Evolutionary conservation across 2,329 filamentous ascomycete species (phyloP).

Genomic region (Bipolaris oryzae): DNA sequence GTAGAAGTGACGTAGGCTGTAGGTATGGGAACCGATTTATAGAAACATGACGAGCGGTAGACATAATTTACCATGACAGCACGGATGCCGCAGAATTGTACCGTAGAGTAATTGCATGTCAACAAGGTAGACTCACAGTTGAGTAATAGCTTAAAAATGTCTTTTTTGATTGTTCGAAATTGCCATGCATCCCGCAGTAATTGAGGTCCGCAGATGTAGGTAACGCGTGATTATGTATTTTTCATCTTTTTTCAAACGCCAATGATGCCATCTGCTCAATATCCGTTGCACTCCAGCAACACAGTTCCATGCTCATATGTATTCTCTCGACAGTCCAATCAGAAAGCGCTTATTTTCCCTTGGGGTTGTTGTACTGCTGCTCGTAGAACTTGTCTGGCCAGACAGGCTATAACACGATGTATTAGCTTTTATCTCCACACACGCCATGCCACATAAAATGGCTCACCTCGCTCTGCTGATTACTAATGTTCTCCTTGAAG

Average conservation of each 20-base stretch:
- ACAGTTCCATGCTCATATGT: conserved; percentile 4
- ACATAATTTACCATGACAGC: not conserved
- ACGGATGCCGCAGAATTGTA: not conserved
- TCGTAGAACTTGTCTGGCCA: conserved; percentile 43
- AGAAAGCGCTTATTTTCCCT: conserved; percentile 38
- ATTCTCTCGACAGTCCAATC: not conserved
- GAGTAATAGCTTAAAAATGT: not conserved
- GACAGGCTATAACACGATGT: conserved; percentile 21
- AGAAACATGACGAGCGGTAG: not conserved
- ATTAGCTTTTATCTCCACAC: conserved; percentile 6
- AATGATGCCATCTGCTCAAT: conserved; percentile 8
- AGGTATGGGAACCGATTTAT: not conserved
- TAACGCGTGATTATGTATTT: not conserved
- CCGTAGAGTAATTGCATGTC: not conserved
- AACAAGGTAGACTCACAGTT: not conserved
- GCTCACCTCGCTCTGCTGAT: conserved; percentile 37
- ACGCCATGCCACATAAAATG: not conserved
- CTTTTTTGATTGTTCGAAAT: not conserved
- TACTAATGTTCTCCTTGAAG: conserved; percentile 34
- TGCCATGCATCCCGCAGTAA: not conserved
- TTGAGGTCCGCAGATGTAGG: not conserved
- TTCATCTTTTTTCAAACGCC: conserved; percentile 12
- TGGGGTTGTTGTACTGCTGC: conserved; percentile 39
- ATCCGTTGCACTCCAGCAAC: not conserved
- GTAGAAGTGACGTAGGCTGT: conserved; percentile 26